These are phyloP conservation scores for Cryptosporidium ubiquitum DNA, from an alignment of 169 alveolate species.

Conservation along the genomic window DNA sequence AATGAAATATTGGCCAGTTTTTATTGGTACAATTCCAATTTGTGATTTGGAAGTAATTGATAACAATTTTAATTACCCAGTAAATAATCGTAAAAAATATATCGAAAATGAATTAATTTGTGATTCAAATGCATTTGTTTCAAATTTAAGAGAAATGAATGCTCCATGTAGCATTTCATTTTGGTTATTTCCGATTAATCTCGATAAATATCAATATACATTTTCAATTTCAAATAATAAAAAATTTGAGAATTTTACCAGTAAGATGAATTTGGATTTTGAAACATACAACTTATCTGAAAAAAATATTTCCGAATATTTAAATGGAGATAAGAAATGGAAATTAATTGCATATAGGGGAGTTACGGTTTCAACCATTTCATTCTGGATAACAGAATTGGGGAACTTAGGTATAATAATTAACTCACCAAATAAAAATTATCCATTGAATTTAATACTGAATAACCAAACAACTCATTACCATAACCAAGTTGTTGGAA, in stretches of 20 bases:
- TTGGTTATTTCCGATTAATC: slow-evolving; percentile 66
- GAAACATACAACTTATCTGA: neutral
- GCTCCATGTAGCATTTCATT: slow-evolving; percentile 77
- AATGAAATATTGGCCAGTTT: slow-evolving; percentile 77
- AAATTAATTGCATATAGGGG: slow-evolving; percentile 50
- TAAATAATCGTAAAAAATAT: neutral
- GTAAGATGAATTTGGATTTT: neutral
- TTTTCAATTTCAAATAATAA: slow-evolving; percentile 33
- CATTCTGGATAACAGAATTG: slow-evolving; percentile 49
- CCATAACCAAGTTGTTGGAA: neutral
- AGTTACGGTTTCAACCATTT: slow-evolving; percentile 37
- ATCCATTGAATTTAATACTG: slow-evolving; percentile 6
- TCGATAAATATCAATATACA: neutral
- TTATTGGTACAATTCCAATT: slow-evolving; percentile 75
- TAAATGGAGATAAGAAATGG: neutral
- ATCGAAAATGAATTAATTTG: neutral
- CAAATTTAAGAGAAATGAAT: slow-evolving; percentile 71
- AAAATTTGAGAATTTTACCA: neutral
- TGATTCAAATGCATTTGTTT: neutral
- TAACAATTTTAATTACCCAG: neutral
- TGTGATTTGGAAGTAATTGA: slow-evolving; percentile 29
- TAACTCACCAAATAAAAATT: slow-evolving; percentile 37
- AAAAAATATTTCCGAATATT: neutral
- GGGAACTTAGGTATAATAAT: slow-evolving; percentile 43
- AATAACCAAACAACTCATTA: neutral